These are phyloP conservation scores for Dendrobium nobile DNA, from an alignment of 106 monocot genomes.

Conservation along the genomic window DNA sequence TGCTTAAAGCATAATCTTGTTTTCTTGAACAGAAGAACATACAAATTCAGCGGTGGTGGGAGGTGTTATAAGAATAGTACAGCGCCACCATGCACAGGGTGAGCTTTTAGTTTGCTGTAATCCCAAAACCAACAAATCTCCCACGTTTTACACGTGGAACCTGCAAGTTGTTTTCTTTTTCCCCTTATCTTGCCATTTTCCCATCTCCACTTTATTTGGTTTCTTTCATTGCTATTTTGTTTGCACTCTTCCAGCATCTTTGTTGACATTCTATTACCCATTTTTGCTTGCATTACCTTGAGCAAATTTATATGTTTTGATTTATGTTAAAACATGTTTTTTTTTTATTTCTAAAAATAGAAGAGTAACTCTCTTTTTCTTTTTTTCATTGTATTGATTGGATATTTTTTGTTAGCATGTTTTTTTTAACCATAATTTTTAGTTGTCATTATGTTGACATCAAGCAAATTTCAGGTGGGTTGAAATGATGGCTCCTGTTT, in stretches of 20 bases:
- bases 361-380: not conserved
- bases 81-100: conserved; percentile 81
- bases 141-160: not conserved
- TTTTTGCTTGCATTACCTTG: not conserved
- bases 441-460: not conserved
- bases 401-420: not conserved
- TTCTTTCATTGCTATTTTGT: not conserved
- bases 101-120: not conserved
- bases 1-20: conserved; percentile 1
- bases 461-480: conserved; percentile 42
- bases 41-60: conserved; percentile 50
- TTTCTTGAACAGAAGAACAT: conserved; percentile 55
- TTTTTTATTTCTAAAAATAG: not conserved
- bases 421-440: not conserved
- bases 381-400: not conserved
- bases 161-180: not conserved
- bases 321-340: not conserved
- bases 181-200: not conserved
- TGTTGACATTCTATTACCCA: not conserved
- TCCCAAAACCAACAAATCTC: not conserved
- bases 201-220: not conserved
- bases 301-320: not conserved
- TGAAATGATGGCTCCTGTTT: conserved; percentile 81
- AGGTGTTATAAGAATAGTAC: conserved; percentile 79
- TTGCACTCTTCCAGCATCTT: not conserved